Base-by-base conservation (phyloP, 106 monocot genomes). In the Acorus gramineus region DNA sequence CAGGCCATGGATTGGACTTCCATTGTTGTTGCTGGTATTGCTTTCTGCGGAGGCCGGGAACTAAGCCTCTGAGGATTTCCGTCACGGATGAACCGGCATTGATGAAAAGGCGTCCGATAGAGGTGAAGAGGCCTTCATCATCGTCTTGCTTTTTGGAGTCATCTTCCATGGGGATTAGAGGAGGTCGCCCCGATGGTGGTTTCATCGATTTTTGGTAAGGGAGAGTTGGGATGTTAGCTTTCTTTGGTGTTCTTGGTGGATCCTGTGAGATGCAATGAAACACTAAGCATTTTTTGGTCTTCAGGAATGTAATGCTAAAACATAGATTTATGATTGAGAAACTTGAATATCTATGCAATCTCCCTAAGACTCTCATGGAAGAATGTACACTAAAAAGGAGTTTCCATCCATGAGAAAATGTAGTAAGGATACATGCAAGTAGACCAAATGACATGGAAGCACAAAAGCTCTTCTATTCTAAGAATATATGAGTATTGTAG, bases 91-190 rank as follows among this genome's bases (percentile, higher is more conserved):
- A 81, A 49, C 51, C 67, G 14, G 84, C 77, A 49, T 85, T 77
- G 5, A 64, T 61, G 11, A 87, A 42, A 63, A 91, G 72, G 49
- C 85, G 91, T 50, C 73, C 67, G 1, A 78, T 49, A 9, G 98
- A 85, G 14, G 83, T 69, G 62, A 98, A 81, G 55, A 85, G 57
- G 12, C 92, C 78, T 71, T 84, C 93, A 62, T 93, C 86, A 42
- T 83, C 86, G 12, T 83, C 81, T 11, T 81, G 81, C 69, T 79
- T 88, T 45, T 74, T 78, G 43, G 65, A 12, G 55, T 79, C 82
- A 53, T 73, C 67, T 46, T 84, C 89, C 7, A 42, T 43, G 44
- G 86, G 85, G 44, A 99, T 88, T 14, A 92, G 56, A 14, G 92
- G 86, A 8, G 85, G 89, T 57, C 98, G 64, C 5, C 81, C 67